phyloP scores from a whole-genome alignment of 1,284 basidiomycete genomes.

The Trametes hirsuta region DNA sequence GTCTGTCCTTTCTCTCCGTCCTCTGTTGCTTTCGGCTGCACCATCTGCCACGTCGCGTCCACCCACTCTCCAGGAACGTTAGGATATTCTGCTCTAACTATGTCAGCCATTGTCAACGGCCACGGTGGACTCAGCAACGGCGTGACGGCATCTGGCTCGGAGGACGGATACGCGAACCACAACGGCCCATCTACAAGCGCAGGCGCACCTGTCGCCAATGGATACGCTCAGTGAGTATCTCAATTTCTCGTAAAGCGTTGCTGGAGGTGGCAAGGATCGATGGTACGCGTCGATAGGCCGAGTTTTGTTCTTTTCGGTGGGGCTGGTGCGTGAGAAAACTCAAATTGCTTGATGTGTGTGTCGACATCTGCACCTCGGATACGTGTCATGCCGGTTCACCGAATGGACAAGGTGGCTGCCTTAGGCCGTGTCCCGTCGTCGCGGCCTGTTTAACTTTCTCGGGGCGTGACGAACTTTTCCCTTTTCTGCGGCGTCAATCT shows the following conservation, averaged over 20 bases:
- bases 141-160: conserved; percentile 24
- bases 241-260: background rate
- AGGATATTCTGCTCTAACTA: background rate
- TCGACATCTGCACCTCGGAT: background rate
- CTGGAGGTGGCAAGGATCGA: background rate
- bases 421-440: background rate
- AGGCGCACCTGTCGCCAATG: conserved; percentile 26
- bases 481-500: conserved; percentile 12
- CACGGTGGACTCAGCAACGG: conserved; percentile 38
- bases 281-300: background rate
- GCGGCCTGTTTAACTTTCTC: background rate
- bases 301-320: too few species aligned
- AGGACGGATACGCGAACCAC: conserved; percentile 29
- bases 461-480: background rate
- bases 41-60: background rate
- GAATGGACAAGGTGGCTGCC: background rate
- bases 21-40: background rate
- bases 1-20: conserved; percentile 12
- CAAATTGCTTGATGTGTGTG: background rate
- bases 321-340: too few species aligned
- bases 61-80: background rate
- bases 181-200: conserved; percentile 30
- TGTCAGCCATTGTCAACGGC: conserved; percentile 33
- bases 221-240: conserved; percentile 34
- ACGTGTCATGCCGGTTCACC: too few species aligned